A percentile compares a stretch with the other conserved stretches of the same genome.
Conservation (phyloP, 2,329 filamentous ascomycete genomes). For the Fonsecaea monophora region DNA sequence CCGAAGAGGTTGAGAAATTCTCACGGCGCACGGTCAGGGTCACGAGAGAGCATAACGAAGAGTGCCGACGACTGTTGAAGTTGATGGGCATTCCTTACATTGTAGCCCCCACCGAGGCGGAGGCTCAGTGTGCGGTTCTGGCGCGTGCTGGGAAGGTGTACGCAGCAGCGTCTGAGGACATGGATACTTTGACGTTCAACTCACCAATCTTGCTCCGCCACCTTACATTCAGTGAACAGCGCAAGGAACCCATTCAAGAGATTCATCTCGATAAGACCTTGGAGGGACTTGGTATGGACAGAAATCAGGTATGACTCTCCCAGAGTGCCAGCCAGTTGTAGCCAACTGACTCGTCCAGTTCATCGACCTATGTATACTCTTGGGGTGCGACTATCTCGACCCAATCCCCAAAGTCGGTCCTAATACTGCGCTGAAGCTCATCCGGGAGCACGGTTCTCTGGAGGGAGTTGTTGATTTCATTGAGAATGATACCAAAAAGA, state of each 20-base stretch:
- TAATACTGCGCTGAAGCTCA: slow-evolving; percentile 88
- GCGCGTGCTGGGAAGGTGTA: slow-evolving; percentile 93
- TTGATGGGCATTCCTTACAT: slow-evolving; percentile 97
- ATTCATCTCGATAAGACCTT: slow-evolving; percentile 87
- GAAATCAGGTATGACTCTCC: slow-evolving; percentile 68
- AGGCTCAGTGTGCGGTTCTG: slow-evolving; percentile 92
- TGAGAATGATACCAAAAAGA: slow-evolving; percentile 75
- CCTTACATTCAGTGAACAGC: slow-evolving; percentile 94
- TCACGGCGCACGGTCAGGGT: slow-evolving; percentile 90
- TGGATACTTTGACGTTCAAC: slow-evolving; percentile 97
- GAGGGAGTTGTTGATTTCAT: slow-evolving; percentile 86
- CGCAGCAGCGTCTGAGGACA: slow-evolving; percentile 95
- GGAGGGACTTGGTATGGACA: slow-evolving; percentile 85
- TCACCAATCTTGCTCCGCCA: slow-evolving; percentile 88
- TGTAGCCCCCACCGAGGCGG: slow-evolving; percentile 92
- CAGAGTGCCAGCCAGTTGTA: neutral
- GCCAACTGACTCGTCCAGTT: slow-evolving; percentile 64
- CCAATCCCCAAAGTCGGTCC: slow-evolving; percentile 94
- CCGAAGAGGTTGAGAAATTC: slow-evolving; percentile 98
- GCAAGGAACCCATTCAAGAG: slow-evolving; percentile 97
- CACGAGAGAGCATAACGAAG: slow-evolving; percentile 94
- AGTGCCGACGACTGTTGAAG: slow-evolving; percentile 88
- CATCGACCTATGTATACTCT: slow-evolving; percentile 94
- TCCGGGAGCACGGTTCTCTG: slow-evolving; percentile 86
- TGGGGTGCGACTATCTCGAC: slow-evolving; percentile 97